Conservation (phyloP, 2,329 filamentous ascomycete genomes). For the Tolypocladium ophioglossoides region DNA sequence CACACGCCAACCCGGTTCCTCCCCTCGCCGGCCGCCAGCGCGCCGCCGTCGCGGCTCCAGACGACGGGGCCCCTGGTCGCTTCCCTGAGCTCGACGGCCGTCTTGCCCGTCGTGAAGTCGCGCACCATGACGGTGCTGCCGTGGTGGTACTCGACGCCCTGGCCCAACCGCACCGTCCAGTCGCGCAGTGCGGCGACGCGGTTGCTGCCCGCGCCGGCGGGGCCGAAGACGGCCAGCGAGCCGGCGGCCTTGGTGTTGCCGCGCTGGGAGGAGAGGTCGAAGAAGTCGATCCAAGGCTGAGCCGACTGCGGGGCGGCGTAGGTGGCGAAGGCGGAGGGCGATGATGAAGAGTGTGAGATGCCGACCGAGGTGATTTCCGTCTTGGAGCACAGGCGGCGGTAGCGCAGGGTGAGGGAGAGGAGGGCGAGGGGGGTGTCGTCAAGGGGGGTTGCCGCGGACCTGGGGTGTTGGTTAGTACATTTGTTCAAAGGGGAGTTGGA, state of each 20-base stretch:
- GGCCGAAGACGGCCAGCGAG: constrained; percentile 18
- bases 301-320: constrained; percentile 17
- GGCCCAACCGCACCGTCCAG: constrained; percentile 17
- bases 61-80: constrained; percentile 16
- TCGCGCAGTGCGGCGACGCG: constrained; percentile 19
- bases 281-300: constrained; percentile 26
- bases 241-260: constrained; percentile 20
- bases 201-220: constrained; percentile 3
- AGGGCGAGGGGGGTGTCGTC: neutral
- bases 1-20: constrained; percentile 19
- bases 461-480: neutral
- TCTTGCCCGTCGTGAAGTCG: constrained; percentile 19
- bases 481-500: no score
- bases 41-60: constrained; percentile 21
- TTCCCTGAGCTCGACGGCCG: constrained; percentile 18
- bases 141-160: constrained; percentile 20
- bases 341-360: constrained; percentile 13
- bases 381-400: constrained; percentile 15
- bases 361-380: constrained; percentile 21
- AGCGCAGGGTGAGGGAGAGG: constrained; percentile 15
- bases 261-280: constrained; percentile 15
- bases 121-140: constrained; percentile 19
- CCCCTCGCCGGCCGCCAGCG: constrained; percentile 19
- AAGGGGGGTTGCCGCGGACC: neutral
- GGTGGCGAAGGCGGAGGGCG: constrained; percentile 16